phyloP scores from a whole-genome alignment of 805 yeast species.

The Starmerella stigmatis region DNA sequence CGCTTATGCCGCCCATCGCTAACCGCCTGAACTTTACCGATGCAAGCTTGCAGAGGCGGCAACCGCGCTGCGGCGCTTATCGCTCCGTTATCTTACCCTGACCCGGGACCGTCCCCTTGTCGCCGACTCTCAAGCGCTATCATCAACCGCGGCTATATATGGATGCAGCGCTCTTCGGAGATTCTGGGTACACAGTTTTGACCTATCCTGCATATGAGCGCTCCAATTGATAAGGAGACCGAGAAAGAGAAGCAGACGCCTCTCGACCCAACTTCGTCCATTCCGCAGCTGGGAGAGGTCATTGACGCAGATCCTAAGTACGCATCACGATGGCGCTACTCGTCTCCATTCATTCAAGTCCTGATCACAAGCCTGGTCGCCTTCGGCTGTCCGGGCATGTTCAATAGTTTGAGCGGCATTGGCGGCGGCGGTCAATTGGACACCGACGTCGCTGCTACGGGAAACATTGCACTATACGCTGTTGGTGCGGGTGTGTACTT shows the following conservation, averaged over 20 bases:
- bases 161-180: background rate
- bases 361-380: conserved; percentile 27
- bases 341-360: conserved; percentile 24
- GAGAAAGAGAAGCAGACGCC: background rate
- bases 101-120: no score
- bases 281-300: conserved; percentile 1
- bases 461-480: conserved; percentile 27
- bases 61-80: background rate
- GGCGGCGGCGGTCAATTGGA: conserved; percentile 31
- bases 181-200: background rate
- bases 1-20: no score
- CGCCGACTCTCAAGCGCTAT: no score
- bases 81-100: background rate
- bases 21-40: no score
- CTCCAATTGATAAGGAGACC: background rate
- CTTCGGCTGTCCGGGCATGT: conserved; percentile 32
- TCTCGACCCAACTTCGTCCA: background rate
- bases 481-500: conserved; percentile 26
- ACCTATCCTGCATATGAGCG: background rate
- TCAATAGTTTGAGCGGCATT: conserved; percentile 28
- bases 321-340: conserved; percentile 11
- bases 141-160: no score
- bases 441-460: conserved; percentile 27
- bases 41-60: no score
- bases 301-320: conserved; percentile 2